Evolutionary conservation across 768 basidiomycete genomes (phyloP), one percentile per base, ranked within the genome.

Genomic region (Hericium coralloides): DNA sequence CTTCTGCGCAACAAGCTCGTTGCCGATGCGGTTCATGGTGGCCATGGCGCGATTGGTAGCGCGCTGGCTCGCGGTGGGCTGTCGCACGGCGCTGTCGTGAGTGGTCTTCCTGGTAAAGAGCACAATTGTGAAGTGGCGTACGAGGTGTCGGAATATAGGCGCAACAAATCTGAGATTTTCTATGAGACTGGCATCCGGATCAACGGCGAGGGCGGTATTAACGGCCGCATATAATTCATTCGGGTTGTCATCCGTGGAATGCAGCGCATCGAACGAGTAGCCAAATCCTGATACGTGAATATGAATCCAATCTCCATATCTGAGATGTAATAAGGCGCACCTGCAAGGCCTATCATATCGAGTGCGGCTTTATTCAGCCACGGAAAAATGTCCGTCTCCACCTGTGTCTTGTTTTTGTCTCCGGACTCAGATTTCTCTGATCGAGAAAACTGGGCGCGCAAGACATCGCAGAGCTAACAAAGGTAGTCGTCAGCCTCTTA

Each of bases 131-230:
- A 8, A n/a, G 17, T 17, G 14, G 51, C 55, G 22, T 26, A 56
- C 55, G 12, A 56, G 22, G 23, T 12, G 23, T 20, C 36, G 41
- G 49, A 10, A 49, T 48, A 18, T 38, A 22, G 38, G 31, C 8
- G 79, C 55, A 12, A 71, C 10, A 1, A 56, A 56, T 58, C 71
- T 69, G 9, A 51, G 14, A 14, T 51, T 37, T 12, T 41, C 8
- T 8, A 56, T 10, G 39, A 51, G 17, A 10, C 43, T 18, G 43
- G 20, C 18, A 26, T 50, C 38, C 37, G 14, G 6, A 12, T 38
- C 38, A 17, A 50, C 17, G 12, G 48, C 12, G 9, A 56, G 38
- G 45, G 51, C 51, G 4, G 8, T 22, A 3, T 20, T 10, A 9
- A 56, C 31, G 20, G 55, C 55, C 26, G 50, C 49, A 12, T 36